Base-by-base conservation (phyloP, 2,329 filamentous ascomycete genomes). In the Fusarium duplospermum region DNA sequence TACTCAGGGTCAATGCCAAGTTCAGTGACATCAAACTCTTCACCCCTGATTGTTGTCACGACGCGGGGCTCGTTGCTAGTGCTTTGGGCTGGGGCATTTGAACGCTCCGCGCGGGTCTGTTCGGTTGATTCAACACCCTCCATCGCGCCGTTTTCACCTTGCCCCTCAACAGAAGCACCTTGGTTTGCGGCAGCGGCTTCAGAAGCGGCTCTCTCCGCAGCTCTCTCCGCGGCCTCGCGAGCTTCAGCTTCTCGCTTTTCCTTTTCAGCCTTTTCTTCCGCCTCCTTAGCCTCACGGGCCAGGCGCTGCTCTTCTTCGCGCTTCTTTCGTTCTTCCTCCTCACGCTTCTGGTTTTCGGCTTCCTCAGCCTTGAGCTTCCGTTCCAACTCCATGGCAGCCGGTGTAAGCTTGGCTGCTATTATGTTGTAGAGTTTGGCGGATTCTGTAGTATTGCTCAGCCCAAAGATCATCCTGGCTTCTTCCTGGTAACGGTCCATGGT, bases 1-100 rank as follows among this genome's bases (percentile, higher is more conserved):
- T 98, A 99, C 66, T 97, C 95, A 18, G 93, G 90, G 80, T 99
- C 96, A 77, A 99, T 98, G 58, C 96, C 95, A 71, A 99, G 88
- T 70, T 94, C 94, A 0, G 96, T 99, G 58, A 99, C 96, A 81
- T 99, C 96, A 62, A 97, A 90, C 78, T 96, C 92, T 72, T 93
- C 93, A 29, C 95, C 96, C 69, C 95, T 88, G 63, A 99, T 95
- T 2, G 90, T 95, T 18, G 94, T 97, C 77, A 92, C 92, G 33
- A 97, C 89, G 57, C 95, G 92, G 4, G 82, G 80, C 29, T 80
- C 79, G 22, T 81, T 73, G 10, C 66, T 40, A 6, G 67, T 42
- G 18, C 35, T 54, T 36, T 77, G 78, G 24, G 80, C 74, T 56
- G 80, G 78, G 29, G 74, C 78, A 18, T 76, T 73, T 42, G 80